Base-by-base conservation (phyloP, 345 rosid genomes). In the Cardamine occulta region DNA sequence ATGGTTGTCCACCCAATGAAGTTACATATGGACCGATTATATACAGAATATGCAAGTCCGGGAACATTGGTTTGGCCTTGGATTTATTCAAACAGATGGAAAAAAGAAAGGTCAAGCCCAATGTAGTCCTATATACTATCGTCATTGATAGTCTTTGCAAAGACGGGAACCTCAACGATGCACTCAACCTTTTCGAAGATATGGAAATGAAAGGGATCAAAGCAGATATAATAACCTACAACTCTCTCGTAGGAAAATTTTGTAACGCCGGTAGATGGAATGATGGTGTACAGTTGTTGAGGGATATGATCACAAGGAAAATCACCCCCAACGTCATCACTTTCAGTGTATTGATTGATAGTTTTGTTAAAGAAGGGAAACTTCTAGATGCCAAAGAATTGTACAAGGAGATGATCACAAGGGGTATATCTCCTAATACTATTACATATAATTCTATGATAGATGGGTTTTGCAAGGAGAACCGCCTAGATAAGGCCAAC, bases 301-400 rank as follows among this genome's bases (percentile, higher is more conserved):
- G 32, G 18, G 85, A 80, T 40, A 79, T 82, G 83, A 24, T 63
- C n/a, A 21, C 0, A 6, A 68, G 48, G 28, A 57, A 10, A 5
- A 32, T 70, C 34, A 18, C 5, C 5, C 74, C 66, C 0, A 1
- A 58, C 56, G 17, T 15, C 1, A 0, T 58, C 66, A 70, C 74
- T 0, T 70, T 70, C 35, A 70, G 0, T 45, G 7, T 0, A 0
- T 21, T 82, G 73, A 44, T 79, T 57, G 63, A 75, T 24, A 31
- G 44, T 39, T 44, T 75, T 39, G 35, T 74, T 48, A 79, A 79
- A 61, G 65, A 56, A 5, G 69, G 81, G 52, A 76, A 40, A 15
- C 17, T 76, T 52, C 2, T 3, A 11, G 79, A 81, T 37, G 86
- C 85, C n/a, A 26, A 17, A 5, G 45, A 32, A 51, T 44, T 76